phyloP scores from a whole-genome alignment of 2,329 filamentous ascomycete genomes.

The Amylocarpus encephaloides region DNA sequence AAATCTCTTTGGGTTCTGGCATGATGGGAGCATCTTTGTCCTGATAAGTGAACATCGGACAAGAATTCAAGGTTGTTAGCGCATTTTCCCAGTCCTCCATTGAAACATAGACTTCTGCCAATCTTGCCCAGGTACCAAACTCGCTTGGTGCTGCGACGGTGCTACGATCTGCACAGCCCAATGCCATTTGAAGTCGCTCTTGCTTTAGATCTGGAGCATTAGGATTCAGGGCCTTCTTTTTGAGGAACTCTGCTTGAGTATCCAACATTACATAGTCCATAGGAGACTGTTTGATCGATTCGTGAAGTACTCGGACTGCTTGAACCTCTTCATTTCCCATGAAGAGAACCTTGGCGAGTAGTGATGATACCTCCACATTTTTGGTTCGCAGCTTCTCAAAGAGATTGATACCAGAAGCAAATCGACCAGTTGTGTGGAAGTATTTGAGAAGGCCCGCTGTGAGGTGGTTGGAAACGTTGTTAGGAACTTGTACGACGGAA shows the following conservation, averaged over 20 bases:
- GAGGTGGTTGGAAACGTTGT: constrained; percentile 91
- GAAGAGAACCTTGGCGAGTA: constrained; percentile 84
- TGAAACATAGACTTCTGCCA: constrained; percentile 89
- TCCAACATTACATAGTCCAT: constrained; percentile 98
- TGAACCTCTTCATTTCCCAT: constrained; percentile 97
- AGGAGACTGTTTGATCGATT: constrained; percentile 81
- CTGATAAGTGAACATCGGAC: constrained; percentile 99
- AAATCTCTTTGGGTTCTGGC: constrained; percentile 84
- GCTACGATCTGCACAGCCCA: constrained; percentile 89
- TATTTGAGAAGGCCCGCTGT: constrained; percentile 92
- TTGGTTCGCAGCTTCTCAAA: constrained; percentile 91
- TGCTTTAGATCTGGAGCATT: constrained; percentile 49
- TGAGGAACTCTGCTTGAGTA: constrained; percentile 85
- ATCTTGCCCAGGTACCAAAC: constrained; percentile 90
- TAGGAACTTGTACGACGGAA: constrained; percentile 94
- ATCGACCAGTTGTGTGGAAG: constrained; percentile 90
- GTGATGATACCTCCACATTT: constrained; percentile 88
- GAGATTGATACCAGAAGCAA: constrained; percentile 90
- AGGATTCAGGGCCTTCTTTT: constrained; percentile 66
- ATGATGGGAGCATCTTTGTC: constrained; percentile 94
- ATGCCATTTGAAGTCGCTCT: constrained; percentile 72
- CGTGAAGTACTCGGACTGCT: constrained; percentile 79
- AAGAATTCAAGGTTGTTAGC: constrained; percentile 91
- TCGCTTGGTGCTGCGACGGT: constrained; percentile 95
- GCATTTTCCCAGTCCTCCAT: constrained; percentile 97